These are phyloP conservation scores for Terfezia claveryi DNA, from an alignment of 495 filamentous ascomycete genomes.

Conservation along the genomic window DNA sequence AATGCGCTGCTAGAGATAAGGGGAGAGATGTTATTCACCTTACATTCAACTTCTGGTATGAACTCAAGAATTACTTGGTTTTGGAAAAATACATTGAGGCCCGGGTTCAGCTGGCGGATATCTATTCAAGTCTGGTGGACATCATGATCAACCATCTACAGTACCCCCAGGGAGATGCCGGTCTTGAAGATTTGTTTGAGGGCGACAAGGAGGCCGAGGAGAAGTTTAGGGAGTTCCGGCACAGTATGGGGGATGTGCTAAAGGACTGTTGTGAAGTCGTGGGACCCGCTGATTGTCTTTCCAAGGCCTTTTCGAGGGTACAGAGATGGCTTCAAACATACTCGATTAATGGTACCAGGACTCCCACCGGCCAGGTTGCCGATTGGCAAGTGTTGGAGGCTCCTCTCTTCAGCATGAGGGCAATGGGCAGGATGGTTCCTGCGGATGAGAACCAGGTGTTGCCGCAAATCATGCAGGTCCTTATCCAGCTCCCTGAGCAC, in stretches of 20 bases:
- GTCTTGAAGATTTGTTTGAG: constrained; percentile 73
- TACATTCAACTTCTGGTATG: constrained; percentile 96
- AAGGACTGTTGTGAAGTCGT: constrained; percentile 96
- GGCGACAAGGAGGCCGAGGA: constrained; percentile 92
- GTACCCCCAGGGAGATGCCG: constrained; percentile 54
- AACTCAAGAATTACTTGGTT: constrained; percentile 87
- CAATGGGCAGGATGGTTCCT: constrained; percentile 94
- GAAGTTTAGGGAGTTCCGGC: constrained; percentile 88
- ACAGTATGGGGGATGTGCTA: constrained; percentile 91
- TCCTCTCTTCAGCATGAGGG: constrained; percentile 80
- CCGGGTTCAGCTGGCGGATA: constrained; percentile 45
- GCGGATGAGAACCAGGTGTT: constrained; percentile 66
- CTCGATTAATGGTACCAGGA: constrained; percentile 22
- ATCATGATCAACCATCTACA: constrained; percentile 82
- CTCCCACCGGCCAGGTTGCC: constrained; percentile 45
- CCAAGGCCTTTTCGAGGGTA: constrained; percentile 64
- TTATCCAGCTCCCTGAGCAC: constrained; percentile 85
- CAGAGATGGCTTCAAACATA: constrained; percentile 71
- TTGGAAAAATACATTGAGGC: constrained; percentile 74
- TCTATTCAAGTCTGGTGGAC: constrained; percentile 75
- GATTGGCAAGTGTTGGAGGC: constrained; percentile 94
- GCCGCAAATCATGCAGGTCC: constrained; percentile 69
- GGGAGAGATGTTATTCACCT: constrained; percentile 74
- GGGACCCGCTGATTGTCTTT: constrained; percentile 69
- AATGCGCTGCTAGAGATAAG: constrained; percentile 68